Percentiles rank a stretch among this genome's conserved stretches.
phyloP scores from a whole-genome alignment of 495 filamentous ascomycete genomes.

The Choiromyces venosus region DNA sequence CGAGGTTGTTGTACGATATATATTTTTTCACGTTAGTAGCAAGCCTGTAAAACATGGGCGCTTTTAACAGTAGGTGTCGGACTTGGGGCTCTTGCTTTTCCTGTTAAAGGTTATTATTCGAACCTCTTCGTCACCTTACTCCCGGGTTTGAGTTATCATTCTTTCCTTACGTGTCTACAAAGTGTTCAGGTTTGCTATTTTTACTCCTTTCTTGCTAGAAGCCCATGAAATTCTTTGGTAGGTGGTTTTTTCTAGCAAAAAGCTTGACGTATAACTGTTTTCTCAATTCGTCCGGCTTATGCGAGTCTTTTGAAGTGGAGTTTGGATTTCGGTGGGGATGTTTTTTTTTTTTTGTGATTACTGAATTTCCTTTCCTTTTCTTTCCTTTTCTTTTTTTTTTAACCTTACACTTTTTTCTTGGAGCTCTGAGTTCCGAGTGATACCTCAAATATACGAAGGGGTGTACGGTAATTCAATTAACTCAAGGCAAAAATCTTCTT shows the following conservation, averaged over 20 bases:
- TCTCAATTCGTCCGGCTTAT: background rate
- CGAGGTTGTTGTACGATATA: background rate
- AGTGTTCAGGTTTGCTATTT: background rate
- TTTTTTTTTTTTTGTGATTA: conserved; percentile 5
- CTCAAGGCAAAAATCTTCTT: no score
- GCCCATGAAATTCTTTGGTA: background rate
- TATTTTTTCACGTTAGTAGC: background rate
- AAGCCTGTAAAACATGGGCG: background rate
- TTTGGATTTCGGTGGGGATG: background rate
- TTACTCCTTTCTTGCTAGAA: background rate
- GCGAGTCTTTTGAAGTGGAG: background rate
- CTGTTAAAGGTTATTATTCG: background rate
- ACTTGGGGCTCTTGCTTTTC: background rate
- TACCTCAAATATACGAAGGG: background rate
- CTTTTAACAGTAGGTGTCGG: background rate
- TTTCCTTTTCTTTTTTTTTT: background rate
- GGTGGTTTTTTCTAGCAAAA: background rate
- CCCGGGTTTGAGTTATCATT: background rate
- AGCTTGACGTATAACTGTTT: background rate
- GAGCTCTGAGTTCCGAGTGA: background rate
- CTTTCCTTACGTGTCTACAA: background rate
- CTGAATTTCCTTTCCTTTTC: background rate
- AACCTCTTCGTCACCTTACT: background rate
- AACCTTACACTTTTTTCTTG: background rate
- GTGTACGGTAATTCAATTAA: background rate